Conservation (phyloP, 176 grass and related monocot species). For the Ampelocalamus luodianensis region DNA sequence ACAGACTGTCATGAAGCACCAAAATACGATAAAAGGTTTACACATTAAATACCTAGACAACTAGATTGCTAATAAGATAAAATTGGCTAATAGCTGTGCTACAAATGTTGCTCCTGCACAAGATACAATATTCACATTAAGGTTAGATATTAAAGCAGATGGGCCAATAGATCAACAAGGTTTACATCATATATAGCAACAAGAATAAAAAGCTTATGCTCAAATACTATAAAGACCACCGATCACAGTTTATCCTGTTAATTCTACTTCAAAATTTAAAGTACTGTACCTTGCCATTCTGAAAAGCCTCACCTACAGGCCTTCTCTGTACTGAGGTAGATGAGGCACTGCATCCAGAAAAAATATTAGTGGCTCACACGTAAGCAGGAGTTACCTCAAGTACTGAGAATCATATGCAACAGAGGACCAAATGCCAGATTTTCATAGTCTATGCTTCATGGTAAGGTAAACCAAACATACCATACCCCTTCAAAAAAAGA, state of each 20-base stretch:
- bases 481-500: constrained; percentile 25
- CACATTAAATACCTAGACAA: background rate
- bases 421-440: constrained; percentile 25
- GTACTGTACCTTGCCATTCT: constrained; percentile 49
- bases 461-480: constrained; percentile 24
- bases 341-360: constrained; percentile 48
- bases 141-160: background rate
- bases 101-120: constrained; percentile 1
- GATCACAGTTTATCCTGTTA: constrained; percentile 10
- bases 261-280: background rate
- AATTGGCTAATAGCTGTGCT: background rate
- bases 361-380: constrained; percentile 45
- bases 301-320: constrained; percentile 46
- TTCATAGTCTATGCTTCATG: constrained; percentile 2
- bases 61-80: constrained; percentile 1
- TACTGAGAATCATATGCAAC: constrained; percentile 13
- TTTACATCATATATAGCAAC: background rate
- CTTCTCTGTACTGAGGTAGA: constrained; percentile 44
- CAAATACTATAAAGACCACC: background rate
- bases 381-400: constrained; percentile 36
- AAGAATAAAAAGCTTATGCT: background rate
- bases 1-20: background rate
- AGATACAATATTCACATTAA: background rate
- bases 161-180: constrained; percentile 1
- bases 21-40: background rate